phyloP scores from a whole-genome alignment of 371 early-diverging fungal genomes.

The Cokeromyces recurvatus region DNA sequence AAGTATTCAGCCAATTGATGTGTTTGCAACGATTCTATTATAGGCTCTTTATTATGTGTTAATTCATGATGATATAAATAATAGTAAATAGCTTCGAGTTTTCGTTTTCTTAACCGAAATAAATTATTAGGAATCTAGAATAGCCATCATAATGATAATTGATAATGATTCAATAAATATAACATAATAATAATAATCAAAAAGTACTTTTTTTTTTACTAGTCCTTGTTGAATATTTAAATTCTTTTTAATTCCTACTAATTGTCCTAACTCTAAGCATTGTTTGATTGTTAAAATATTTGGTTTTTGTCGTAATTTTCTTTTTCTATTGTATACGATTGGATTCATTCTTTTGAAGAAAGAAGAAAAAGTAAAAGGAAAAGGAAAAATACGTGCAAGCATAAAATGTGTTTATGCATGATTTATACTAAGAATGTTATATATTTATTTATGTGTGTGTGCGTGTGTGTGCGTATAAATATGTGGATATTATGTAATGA shows the following conservation, averaged over 20 bases:
- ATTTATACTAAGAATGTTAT: no score
- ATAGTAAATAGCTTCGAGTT: constrained; percentile 11
- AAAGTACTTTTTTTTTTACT: no score
- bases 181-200: no score
- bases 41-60: constrained; percentile 11
- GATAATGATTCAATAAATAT: no score
- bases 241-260: constrained; percentile 15
- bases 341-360: constrained; percentile 11
- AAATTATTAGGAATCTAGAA: constrained; percentile 13
- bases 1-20: constrained; percentile 20
- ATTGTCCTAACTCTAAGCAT: constrained; percentile 11
- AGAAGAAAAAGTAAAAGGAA: constrained; percentile 1
- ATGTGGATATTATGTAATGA: no score
- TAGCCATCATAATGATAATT: no score
- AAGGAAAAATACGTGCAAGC: no score
- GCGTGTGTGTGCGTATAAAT: no score
- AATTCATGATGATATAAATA: constrained; percentile 10
- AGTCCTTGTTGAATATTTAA: no score
- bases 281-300: constrained; percentile 19
- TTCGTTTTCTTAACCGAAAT: constrained; percentile 20
- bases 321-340: constrained; percentile 9
- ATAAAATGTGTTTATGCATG: no score
- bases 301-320: constrained; percentile 17
- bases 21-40: constrained; percentile 10
- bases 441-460: no score